Conservation (phyloP, 148 eudicot genomes). For the Rhododendron henanense region DNA sequence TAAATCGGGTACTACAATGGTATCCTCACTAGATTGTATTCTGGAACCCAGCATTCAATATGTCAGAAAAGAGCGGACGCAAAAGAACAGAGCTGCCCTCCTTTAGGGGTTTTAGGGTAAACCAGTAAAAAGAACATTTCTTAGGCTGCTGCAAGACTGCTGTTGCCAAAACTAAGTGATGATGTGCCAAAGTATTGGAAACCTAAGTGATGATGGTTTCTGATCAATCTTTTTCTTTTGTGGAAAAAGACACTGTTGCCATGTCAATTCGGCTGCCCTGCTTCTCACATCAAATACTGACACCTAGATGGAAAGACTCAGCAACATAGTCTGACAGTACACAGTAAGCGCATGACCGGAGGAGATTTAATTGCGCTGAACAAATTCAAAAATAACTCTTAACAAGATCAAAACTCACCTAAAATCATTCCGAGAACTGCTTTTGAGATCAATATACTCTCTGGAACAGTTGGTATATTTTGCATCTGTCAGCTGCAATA, state of each 20-base stretch:
- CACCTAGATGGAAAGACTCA: neutral
- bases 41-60: neutral
- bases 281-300: neutral
- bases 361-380: neutral
- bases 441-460: slow-evolving; percentile 37
- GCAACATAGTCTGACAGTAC: neutral
- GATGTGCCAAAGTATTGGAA: neutral
- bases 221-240: neutral
- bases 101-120: neutral
- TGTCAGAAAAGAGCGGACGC: neutral
- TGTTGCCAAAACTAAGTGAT: neutral
- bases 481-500: slow-evolving; percentile 18
- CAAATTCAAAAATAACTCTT: neutral
- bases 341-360: neutral
- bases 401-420: slow-evolving; percentile 34
- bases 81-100: neutral
- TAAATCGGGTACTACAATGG: neutral
- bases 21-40: neutral
- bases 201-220: neutral
- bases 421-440: slow-evolving; percentile 23
- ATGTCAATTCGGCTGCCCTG: neutral
- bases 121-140: neutral
- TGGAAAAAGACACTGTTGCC: neutral
- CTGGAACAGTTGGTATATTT: slow-evolving; percentile 20
- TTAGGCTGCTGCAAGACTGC: neutral